Percentiles rank a stretch among this genome's conserved stretches.
phyloP scores from a whole-genome alignment of 2,329 filamentous ascomycete genomes.

The Boeremia lycopersici region DNA sequence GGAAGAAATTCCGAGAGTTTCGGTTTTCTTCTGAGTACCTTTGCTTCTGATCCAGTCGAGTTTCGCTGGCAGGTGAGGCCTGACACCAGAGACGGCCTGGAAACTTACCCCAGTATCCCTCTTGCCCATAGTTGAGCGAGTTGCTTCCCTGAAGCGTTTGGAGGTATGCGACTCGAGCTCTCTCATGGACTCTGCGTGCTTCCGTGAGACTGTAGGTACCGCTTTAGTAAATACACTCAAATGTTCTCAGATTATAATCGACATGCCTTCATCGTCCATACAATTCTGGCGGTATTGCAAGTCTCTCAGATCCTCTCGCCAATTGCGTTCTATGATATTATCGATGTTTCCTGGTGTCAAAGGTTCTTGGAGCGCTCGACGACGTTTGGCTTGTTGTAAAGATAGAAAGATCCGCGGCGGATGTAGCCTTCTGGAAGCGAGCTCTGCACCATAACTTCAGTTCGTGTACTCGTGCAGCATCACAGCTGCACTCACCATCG shows the following conservation, averaged over 20 bases:
- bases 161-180: not conserved
- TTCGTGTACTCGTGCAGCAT: not conserved
- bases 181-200: not conserved
- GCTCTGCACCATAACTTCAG: not conserved
- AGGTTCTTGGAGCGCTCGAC: not conserved
- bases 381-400: not conserved
- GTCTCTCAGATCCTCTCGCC: not conserved
- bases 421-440: not conserved
- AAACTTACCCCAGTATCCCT: no score
- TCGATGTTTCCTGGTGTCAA: constrained; percentile 2
- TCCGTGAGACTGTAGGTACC: not conserved
- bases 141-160: not conserved
- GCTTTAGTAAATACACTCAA: not conserved
- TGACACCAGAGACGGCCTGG: no score
- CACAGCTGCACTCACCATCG: not conserved
- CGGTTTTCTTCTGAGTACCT: no score
- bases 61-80: no score
- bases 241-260: not conserved
- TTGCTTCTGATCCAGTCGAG: no score
- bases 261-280: not conserved
- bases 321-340: not conserved
- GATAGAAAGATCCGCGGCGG: not conserved
- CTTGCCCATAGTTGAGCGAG: no score
- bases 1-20: no score
- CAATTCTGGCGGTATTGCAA: not conserved